Percentiles rank a stretch among this genome's conserved stretches.
phyloP scores from a whole-genome alignment of 169 alveolate species.

The Theileria orientalis region DNA sequence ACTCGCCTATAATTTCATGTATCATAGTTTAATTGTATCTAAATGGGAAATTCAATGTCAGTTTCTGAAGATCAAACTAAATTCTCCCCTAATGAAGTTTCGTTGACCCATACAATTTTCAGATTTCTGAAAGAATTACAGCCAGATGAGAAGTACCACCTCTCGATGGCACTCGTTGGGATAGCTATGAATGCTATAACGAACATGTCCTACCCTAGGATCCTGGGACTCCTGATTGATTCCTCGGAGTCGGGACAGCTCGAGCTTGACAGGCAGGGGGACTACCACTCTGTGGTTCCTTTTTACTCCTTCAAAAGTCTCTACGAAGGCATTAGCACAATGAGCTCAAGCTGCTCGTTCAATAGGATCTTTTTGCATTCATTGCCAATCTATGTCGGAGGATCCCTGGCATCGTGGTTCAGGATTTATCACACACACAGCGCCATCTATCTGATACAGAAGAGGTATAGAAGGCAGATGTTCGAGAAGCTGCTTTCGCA shows the following conservation, averaged over 20 bases:
- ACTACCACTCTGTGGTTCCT: conserved; percentile 7
- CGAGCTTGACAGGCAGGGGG: not conserved
- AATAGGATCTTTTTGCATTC: conserved; percentile 33
- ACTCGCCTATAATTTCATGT: not conserved
- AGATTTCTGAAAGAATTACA: conserved; percentile 45
- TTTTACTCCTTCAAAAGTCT: not conserved
- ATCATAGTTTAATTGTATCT: not conserved
- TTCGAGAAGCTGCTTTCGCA: conserved; percentile 44
- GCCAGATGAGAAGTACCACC: conserved; percentile 25
- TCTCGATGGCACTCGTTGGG: conserved; percentile 39
- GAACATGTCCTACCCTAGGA: conserved; percentile 55
- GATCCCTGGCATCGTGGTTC: conserved; percentile 53
- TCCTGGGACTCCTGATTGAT: conserved; percentile 56
- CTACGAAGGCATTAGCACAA: not conserved
- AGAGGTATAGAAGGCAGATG: conserved; percentile 51
- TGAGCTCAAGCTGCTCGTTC: conserved; percentile 32
- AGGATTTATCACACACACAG: conserved; percentile 41
- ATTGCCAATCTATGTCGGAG: conserved; percentile 45
- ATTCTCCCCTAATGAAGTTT: not conserved
- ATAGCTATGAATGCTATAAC: conserved; percentile 47
- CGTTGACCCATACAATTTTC: conserved; percentile 11
- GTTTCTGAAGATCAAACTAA: not conserved
- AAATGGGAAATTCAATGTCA: conserved; percentile 14
- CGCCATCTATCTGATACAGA: conserved; percentile 58
- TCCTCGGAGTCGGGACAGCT: conserved; percentile 30